phyloP scores from a whole-genome alignment of 177 flowering plant species.

The Telopea speciosissima region DNA sequence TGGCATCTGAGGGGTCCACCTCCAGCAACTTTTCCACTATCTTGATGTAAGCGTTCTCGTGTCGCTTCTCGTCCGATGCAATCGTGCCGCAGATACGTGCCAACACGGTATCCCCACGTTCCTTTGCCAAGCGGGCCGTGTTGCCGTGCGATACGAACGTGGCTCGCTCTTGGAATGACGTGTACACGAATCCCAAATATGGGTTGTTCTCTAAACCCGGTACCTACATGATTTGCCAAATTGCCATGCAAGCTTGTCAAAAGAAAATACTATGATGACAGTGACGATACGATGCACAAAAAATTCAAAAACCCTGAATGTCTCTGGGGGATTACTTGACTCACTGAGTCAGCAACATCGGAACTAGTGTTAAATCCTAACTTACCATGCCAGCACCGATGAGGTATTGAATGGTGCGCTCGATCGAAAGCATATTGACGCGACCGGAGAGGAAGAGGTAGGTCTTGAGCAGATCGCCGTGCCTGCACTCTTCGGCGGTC shows the following conservation, averaged over 20 bases:
- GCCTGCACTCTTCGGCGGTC: conserved; percentile 62
- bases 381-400: conserved; percentile 52
- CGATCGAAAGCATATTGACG: conserved; percentile 46
- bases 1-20: conserved; percentile 42
- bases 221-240: too few species aligned
- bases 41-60: conserved; percentile 47
- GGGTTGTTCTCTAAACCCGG: conserved; percentile 59
- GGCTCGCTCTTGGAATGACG: conserved; percentile 55
- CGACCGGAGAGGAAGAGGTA: conserved; percentile 45
- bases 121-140: conserved; percentile 54
- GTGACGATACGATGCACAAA: too few species aligned
- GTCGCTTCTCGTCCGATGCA: conserved; percentile 59
- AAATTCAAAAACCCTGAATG: too few species aligned
- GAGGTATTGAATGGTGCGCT: conserved; percentile 42
- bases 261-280: too few species aligned
- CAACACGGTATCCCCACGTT: conserved; percentile 41
- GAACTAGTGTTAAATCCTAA: too few species aligned
- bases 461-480: conserved; percentile 37
- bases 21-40: conserved; percentile 54
- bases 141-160: conserved; percentile 54
- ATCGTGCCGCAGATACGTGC: conserved; percentile 49
- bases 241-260: too few species aligned
- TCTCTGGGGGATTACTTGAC: too few species aligned
- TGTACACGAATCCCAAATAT: conserved; percentile 52
- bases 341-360: too few species aligned